Evolutionary conservation across 768 basidiomycete genomes (phyloP), one percentile per base, ranked within the genome.

Genomic region (Tulasnella calospora): DNA sequence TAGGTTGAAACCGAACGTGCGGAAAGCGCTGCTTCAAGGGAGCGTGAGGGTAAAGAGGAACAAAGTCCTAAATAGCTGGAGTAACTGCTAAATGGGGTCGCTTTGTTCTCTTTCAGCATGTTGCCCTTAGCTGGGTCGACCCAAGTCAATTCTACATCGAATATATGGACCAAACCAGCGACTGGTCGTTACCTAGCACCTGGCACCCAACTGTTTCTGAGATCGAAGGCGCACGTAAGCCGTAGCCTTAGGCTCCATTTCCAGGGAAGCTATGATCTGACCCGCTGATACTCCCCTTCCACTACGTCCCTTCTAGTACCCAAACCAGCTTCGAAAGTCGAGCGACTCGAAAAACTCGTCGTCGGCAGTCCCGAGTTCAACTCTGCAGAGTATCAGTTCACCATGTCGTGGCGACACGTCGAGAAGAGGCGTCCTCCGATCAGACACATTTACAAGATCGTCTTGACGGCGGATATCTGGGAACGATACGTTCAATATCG

Each of bases 151-250:
- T 44, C 44, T 74, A 74, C 51, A 51, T 74, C 73, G 73, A 74
- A 36, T 74, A 74, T 46, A 74, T 74, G 73, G 73, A 74, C 46
- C 44, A 55, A 13, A 74, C 73, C 21, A 74, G 38, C 46, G 73
- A 74, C 33, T 74, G 73, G 73, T 23, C 73, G 19, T 36, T 74
- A 27, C 73, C 73, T 15, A 7, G 13, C 19, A 33, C 17, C 30
- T 74, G 73, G 73, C 73, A 74, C 23, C 38, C 44, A 17, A 55
- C 38, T 19, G 73, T 74, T 35, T 55, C 44, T 23, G 44, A 55
- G 0, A 47, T 47, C 33, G 73, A 74, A 19, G 73, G 73, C 19
- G 23, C 8, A n/a, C 38, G 73, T 74, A 21, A 74, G 73, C 35
- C 1, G 1, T 0, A 61, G 8, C 17, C 57, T 27, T 21, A 3